Conservation (phyloP, 768 basidiomycete genomes). For the Termitomyces sp. region DNA sequence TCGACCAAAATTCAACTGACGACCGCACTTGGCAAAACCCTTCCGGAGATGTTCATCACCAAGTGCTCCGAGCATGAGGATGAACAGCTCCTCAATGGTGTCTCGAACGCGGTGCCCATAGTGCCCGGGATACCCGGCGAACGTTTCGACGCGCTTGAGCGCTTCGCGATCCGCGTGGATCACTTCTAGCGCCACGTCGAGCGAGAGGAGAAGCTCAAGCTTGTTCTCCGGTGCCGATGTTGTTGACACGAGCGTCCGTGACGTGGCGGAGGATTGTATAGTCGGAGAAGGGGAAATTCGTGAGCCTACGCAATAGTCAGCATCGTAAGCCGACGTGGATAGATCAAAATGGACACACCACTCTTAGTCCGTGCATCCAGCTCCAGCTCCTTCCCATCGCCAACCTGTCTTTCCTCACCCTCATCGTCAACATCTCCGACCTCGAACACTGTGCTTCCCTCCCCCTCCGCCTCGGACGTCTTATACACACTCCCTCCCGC, state of each 20-base stretch:
- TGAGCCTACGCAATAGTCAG: not conserved
- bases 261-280: not conserved
- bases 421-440: constrained; percentile 37
- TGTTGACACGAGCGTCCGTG: constrained; percentile 2
- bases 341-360: not conserved
- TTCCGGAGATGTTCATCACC: constrained; percentile 73
- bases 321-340: not conserved
- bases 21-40: constrained; percentile 71
- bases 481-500: constrained; percentile 15
- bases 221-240: constrained; percentile 21
- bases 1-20: not conserved
- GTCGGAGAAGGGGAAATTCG: constrained; percentile 3
- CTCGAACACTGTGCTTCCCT: constrained; percentile 44
- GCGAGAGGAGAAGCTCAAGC: constrained; percentile 85
- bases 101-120: constrained; percentile 86
- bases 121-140: constrained; percentile 78
- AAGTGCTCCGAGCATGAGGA: constrained; percentile 73
- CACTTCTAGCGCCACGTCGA: constrained; percentile 86
- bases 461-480: constrained; percentile 33
- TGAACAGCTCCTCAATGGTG: constrained; percentile 91
- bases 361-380: constrained; percentile 9
- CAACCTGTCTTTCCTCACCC: constrained; percentile 15
- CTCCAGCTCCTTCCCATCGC: constrained; percentile 3
- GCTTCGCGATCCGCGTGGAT: constrained; percentile 92
- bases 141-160: constrained; percentile 89